Conservation (phyloP, 306 rosid species). For the Macrotyloma uniflorum region DNA sequence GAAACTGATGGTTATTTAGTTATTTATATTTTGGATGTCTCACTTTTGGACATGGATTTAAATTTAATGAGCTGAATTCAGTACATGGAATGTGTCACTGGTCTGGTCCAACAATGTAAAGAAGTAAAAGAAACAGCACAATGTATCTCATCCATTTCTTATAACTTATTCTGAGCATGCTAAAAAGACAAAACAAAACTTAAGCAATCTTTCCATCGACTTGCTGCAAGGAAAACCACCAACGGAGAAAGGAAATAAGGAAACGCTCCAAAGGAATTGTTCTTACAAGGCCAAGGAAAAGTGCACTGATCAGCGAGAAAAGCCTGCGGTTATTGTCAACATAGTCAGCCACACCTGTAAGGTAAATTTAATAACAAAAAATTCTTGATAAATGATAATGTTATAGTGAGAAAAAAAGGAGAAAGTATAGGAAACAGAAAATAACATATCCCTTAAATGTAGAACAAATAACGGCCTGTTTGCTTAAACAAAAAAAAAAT, state of each 20-base stretch:
- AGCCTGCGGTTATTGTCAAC: constrained; percentile 76
- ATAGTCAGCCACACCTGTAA: constrained; percentile 71
- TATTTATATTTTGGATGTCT: neutral
- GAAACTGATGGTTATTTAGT: neutral
- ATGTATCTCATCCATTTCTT: constrained; percentile 12
- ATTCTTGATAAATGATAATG: constrained; percentile 15
- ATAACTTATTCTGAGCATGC: constrained; percentile 21
- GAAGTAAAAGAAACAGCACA: constrained; percentile 10
- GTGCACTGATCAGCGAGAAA: constrained; percentile 69
- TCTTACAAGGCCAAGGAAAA: constrained; percentile 81
- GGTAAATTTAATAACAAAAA: constrained; percentile 26
- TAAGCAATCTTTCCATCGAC: constrained; percentile 9
- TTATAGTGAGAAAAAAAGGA: neutral
- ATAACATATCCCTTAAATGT: neutral
- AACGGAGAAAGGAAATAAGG: constrained; percentile 9
- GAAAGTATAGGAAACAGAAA: neutral
- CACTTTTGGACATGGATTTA: neutral
- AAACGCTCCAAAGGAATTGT: constrained; percentile 29
- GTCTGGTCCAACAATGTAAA: constrained; percentile 1
- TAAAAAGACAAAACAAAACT: neutral
- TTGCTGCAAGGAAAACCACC: neutral
- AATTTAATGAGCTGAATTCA: neutral
- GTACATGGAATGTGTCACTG: neutral
- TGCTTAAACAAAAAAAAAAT: neutral
- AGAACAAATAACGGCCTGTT: neutral